Evolutionary conservation across 345 rosid genomes (phyloP).

Genomic region (Citrus medica): DNA sequence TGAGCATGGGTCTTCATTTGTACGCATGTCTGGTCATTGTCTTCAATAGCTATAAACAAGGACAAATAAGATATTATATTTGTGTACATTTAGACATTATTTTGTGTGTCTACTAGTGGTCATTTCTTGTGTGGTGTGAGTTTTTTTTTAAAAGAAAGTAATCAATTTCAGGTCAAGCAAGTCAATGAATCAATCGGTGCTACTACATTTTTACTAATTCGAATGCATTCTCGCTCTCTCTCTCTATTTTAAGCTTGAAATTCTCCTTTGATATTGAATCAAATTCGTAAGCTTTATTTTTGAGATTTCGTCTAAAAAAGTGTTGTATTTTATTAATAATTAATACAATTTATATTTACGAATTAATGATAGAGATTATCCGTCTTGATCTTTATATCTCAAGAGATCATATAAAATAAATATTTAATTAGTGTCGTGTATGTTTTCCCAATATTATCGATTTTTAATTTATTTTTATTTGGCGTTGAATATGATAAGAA

Average conservation of each 20-base stretch:
- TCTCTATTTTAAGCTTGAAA: no score
- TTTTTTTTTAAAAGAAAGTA: no score
- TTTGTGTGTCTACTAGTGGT: background rate
- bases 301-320: no score
- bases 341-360: no score
- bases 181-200: background rate
- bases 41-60: background rate
- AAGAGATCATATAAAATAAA: no score
- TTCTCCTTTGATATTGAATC: background rate
- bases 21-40: constrained; percentile 35
- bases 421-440: no score
- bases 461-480: no score
- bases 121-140: background rate
- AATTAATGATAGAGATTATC: no score
- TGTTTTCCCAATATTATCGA: no score
- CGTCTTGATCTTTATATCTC: no score
- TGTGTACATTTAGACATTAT: background rate
- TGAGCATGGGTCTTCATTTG: constrained; percentile 24
- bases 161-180: background rate
- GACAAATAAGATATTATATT: background rate
- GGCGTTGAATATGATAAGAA: background rate
- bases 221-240: background rate
- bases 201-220: background rate
- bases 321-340: no score
- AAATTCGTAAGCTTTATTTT: no score